Evolutionary conservation across 2,329 filamentous ascomycete genomes (phyloP), one percentile per base, ranked within the genome.

Genomic region (Zasmidium cellare): DNA sequence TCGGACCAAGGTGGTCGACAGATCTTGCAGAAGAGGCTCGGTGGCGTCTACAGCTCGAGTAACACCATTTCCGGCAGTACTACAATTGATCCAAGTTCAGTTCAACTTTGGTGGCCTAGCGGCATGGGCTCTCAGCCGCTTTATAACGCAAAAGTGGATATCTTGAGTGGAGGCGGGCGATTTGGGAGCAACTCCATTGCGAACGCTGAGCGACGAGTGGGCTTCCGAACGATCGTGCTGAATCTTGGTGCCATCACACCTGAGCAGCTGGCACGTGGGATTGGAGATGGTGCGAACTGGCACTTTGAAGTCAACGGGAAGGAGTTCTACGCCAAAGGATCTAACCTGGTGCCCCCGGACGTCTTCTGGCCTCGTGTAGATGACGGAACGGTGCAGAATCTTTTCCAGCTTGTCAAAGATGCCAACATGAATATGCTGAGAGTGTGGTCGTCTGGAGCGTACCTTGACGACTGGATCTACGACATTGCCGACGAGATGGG

Each of bases 251-350:
- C 78, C 2, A 80, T 86, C 22, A 81, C 81, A 0, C 75, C 82
- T 0, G 75, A 74, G 0, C 82, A 87, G 58, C 66, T 83, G 1
- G 73, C 76, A 1, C 74, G 77, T 57, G 82, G 84, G 1, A 79
- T 85, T 59, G 77, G 79, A 16, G 77, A 78, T 1, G 82, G 82
- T 7, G 79, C 79, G 46, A 82, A 83, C 69, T 84, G 83, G 83
- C 82, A 87, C 66, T 87, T 87, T 59, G 83, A 87, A 66, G 77
- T 87, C 58, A 87, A 87, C 58, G 84, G 84, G 1, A 78, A 82
- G 48, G 80, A 84, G 20, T 84, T 87, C 62, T 87, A 85, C 63
- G 84, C 82, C 2, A 86, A 86, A 65, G 84, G 84, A 3, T 84
- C 81, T 12, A 86, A 86, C 59, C 80, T 86, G 58, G 84, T 87